Base-by-base conservation (phyloP, 2,329 filamentous ascomycete species). In the Pleomassaria siparia region DNA sequence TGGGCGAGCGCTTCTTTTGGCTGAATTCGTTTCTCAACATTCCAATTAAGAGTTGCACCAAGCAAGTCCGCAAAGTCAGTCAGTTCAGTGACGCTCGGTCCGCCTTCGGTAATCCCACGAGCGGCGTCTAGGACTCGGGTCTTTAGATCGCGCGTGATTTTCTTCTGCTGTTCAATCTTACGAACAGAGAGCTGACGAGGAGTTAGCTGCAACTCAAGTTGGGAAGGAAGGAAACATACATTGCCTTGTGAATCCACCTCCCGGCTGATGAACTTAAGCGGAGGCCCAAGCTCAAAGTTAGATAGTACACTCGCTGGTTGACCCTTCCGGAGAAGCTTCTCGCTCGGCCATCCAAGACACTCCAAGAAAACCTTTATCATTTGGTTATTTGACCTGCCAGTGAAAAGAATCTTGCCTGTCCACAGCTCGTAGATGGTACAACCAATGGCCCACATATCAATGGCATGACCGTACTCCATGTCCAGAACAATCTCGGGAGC, bases 281-380 rank as follows among this genome's bases (percentile, higher is more conserved):
- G 91, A 10, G 64, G 61, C 7, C 64, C 66, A 28, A 58, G 44
- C 32, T 67, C 61, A 42, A 68, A 91, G 43, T 80, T 70, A 86
- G 94, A 68, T 86, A 79, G 71, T 95, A 97, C 88, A 81, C 72
- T 87, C 78, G 7, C 20, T 13, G 41, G 29, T 3, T 89, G 80
- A 2, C 91, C 90, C 43, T 88, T 87, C 60, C 89, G 90, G 63
- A 96, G 85, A 53, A 96, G 79, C 72, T 96, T 96, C 39, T 88
- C 84, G 24, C 89, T 91, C 54, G 96, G 86, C 72, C 91, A 95
- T 63, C 94, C 94, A 40, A 95, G 86, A 60, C 92, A 91, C 68
- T 99, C 92, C 85, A 96, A 95, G 60, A 99, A 96, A 16, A 88
- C 86, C 54, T 89, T 88, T 50, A 99, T 82, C 94, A 99, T 99